Base-by-base conservation (phyloP, 2,329 filamentous ascomycete genomes). In the Aspergillus uvarum region DNA sequence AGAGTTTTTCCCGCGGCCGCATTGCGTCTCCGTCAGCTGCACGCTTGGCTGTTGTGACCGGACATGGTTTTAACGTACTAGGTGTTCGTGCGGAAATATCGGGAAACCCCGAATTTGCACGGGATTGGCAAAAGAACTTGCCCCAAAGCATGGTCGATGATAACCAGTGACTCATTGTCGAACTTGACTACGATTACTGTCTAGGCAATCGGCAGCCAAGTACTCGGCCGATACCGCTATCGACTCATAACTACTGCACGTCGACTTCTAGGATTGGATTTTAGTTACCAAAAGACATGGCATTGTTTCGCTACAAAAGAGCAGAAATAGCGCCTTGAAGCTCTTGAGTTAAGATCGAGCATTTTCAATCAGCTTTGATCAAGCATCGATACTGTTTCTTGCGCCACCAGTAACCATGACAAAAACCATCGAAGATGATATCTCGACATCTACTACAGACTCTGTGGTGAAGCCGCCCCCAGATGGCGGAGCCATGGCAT, bases 401-500 rank as follows among this genome's bases (percentile, higher is more conserved):
- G 7, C 38, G 16, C 38, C 38, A 44, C 16, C 38, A 5, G 16
- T 16, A 16, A 44, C 38, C 14, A 44, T 44, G 38, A 19, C 38
- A 5, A 44, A 44, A 44, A 44, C 38, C 6, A 8, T 16, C 6
- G 38, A 44, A 7, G 38, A 44, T 44, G 16, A 44, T 16, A 44
- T 44, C 16, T 44, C 38, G 8, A 44, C 38, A 3, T 44, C 38
- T 7, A 44, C 38, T 3, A 44, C 38, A 19, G 38, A 44, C 3
- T 44, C 38, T 5, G 16, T 44, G 7, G 38, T 44, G 14, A 54
- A 50, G n/a, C 56, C 56, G 8, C 67, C 62, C 21, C 66, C 65
- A 0, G 67, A 70, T 26, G 66, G 65, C 10, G 67, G 68, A 12
- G 7, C 63, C 3, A 56, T 63, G n/a, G 67, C 65, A 54, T 70